A percentile compares a stretch with the other conserved stretches of the same genome.
These are phyloP conservation scores for Rhizomucor miehei DNA, from an alignment of 371 early-diverging fungal genomes.

Conservation along the genomic window DNA sequence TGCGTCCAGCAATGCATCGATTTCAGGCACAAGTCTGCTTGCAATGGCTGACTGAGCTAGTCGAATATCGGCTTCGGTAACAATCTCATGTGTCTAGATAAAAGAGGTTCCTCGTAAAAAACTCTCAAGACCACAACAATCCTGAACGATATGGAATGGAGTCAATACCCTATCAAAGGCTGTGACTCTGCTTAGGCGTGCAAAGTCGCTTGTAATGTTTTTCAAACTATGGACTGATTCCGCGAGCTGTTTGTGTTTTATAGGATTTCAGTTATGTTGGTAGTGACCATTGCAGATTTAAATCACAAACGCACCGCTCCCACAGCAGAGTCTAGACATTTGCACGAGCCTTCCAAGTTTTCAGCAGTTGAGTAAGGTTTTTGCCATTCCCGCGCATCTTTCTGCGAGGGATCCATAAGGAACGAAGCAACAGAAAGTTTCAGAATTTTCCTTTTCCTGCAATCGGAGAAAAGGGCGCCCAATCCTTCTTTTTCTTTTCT, in stretches of 20 bases:
- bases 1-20: background rate
- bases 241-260: background rate
- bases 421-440: background rate
- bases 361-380: conserved; percentile 6
- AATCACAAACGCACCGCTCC: background rate
- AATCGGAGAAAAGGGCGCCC: background rate
- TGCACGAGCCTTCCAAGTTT: conserved; percentile 1
- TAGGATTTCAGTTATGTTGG: background rate
- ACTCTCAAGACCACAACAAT: background rate
- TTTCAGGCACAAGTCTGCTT: conserved; percentile 7
- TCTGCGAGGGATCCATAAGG: background rate
- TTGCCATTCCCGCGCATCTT: conserved; percentile 7
- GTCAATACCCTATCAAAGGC: conserved; percentile 7
- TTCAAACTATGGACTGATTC: conserved; percentile 8
- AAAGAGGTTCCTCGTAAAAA: background rate
- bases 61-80: conserved; percentile 10
- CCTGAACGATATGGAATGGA: too few relatives aligned
- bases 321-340: conserved; percentile 4
- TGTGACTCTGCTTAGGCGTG: conserved; percentile 5
- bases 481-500: background rate
- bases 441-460: background rate
- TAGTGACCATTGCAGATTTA: background rate
- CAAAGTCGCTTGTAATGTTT: background rate
- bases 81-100: conserved; percentile 9
- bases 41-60: conserved; percentile 2